Evolutionary conservation across 2,329 filamentous ascomycete species (phyloP), one percentile per base, ranked within the genome.

Genomic region (Apiospora koreana): DNA sequence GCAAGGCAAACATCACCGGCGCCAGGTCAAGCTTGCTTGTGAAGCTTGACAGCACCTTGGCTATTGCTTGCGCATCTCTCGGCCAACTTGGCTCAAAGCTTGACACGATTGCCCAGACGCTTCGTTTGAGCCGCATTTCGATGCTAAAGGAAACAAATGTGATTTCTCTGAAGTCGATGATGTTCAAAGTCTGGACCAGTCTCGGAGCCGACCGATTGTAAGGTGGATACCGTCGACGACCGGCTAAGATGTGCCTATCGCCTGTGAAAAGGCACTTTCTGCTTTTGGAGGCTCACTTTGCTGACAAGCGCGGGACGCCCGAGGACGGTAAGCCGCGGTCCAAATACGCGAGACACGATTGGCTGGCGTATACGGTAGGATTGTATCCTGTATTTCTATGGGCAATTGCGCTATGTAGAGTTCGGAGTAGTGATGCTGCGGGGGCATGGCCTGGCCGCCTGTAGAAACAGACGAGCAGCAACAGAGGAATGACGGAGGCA

Each of bases 1-100:
- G 31, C 31, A 3, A 38, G 31, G 18, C 31, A 38, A 23, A 62
- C 31, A n/a, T 23, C 21, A 7, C 21, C 31, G 54, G 54, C 31
- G 54, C 31, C 1, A 62, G 7, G 54, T 35, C 31, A 62, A 62
- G 54, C 54, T 62, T 38, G 54, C 54, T 62, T 38, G 54, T 23
- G 54, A 38, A 62, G 54, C 54, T 62, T 62, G 54, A 62, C 54
- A n/a, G 18, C 8, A 23, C 14, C 54, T 62, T 62, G 54, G 54
- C 54, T 62, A 6, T 2, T n/a, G n/a, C 54, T 62, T 62, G 31
- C 18, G 54, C 31, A 62, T 62, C 54, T 62, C 54, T 62, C 54
- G 54, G 54, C 54, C 31, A 38, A n/a, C 54, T 62, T 62, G 54
- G 54, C 54, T 62, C 18, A 38, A 62, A 62, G 54, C 54, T 62